Evolutionary conservation across 495 filamentous ascomycete genomes (phyloP).

Genomic region (Neurospora sp.): DNA sequence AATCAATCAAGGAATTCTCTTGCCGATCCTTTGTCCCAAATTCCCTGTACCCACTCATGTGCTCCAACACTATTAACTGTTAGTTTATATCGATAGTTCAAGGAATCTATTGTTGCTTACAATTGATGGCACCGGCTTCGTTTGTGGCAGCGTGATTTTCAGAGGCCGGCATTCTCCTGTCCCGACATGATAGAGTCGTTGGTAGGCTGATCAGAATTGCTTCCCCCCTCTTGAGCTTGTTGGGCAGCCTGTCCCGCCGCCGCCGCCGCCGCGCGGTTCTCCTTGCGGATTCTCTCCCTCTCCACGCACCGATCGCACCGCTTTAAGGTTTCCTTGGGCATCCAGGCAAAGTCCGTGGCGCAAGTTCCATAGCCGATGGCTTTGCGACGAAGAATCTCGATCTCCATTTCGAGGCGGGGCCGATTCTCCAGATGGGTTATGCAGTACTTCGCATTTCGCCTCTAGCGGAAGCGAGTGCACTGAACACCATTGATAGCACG

Average conservation of each 20-base stretch:
- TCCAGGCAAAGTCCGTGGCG: background rate
- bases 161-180: background rate
- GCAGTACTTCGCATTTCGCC: background rate
- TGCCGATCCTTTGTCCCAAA: no score
- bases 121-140: background rate
- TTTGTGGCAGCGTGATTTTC: background rate
- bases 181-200: background rate
- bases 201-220: fast-evolving
- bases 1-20: no score
- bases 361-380: background rate
- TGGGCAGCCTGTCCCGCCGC: background rate
- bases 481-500: background rate
- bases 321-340: background rate
- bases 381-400: background rate
- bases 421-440: background rate
- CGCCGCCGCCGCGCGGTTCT: background rate
- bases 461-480: background rate
- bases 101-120: background rate
- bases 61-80: no score
- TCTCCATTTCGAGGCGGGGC: background rate
- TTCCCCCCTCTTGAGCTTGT: background rate
- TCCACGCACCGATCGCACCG: background rate
- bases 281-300: background rate
- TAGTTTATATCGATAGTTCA: background rate
- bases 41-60: no score